Evolutionary conservation across 1,284 basidiomycete genomes (phyloP).

Genomic region (Mrakiaceae sp.): DNA sequence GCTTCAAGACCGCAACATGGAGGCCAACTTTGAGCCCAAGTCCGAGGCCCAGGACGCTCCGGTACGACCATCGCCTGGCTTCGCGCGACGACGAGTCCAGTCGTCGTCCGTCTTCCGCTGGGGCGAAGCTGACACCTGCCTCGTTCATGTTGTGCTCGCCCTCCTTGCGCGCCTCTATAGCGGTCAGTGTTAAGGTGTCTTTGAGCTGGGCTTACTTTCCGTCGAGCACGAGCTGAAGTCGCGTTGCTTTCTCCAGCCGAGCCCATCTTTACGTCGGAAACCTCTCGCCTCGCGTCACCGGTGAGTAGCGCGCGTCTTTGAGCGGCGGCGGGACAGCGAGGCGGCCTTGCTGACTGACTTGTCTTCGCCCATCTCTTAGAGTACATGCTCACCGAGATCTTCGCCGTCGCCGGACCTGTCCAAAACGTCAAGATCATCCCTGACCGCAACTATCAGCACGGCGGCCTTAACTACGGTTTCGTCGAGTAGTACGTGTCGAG

Average conservation of each 20-base stretch:
- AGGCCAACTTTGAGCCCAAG: no score
- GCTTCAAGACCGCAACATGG: no score
- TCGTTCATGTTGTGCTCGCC: no score
- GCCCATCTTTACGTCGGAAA: constrained; percentile 97
- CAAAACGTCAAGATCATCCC: constrained; percentile 98
- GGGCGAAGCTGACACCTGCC: no score
- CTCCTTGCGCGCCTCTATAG: no score
- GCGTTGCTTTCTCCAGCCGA: constrained; percentile 28
- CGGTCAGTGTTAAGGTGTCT: no score
- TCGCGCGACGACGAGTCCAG: no score
- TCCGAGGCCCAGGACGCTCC: no score
- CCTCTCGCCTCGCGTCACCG: constrained; percentile 73
- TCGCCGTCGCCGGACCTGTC: constrained; percentile 86
- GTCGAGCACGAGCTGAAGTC: neutral
- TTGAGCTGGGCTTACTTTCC: no score
- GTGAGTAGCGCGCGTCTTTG: constrained; percentile 19
- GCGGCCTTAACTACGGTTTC: constrained; percentile 95
- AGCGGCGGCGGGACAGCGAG: neutral
- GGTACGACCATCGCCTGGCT: no score
- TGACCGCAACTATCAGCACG: constrained; percentile 93
- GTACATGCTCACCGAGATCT: constrained; percentile 92
- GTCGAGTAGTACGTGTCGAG: constrained; percentile 58
- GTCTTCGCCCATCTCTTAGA: constrained; percentile 33
- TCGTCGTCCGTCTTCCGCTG: no score
- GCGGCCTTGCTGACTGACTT: neutral